phyloP scores from a whole-genome alignment of 2,329 filamentous ascomycete genomes.

The Alternaria ethzedia region DNA sequence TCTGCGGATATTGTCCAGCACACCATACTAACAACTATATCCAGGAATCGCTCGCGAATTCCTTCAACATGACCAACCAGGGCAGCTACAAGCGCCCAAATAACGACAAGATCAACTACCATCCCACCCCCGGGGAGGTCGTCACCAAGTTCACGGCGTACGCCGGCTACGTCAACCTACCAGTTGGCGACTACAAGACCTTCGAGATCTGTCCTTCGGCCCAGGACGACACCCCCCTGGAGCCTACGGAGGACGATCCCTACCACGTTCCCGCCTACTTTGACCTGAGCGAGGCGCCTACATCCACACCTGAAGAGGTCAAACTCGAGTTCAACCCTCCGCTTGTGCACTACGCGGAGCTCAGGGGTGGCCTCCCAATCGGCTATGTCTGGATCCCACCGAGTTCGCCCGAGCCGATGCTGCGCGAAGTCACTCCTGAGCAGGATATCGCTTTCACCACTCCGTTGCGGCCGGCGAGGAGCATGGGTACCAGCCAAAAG shows the following conservation, averaged over 20 bases:
- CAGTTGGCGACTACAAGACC: background rate
- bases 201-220: background rate
- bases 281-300: background rate
- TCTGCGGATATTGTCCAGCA: background rate
- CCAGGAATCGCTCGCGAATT: background rate
- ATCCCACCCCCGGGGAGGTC: background rate
- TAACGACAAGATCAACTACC: background rate
- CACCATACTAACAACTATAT: background rate
- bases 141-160: background rate
- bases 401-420: background rate
- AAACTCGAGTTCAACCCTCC: conserved; percentile 7
- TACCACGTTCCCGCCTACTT: conserved; percentile 1
- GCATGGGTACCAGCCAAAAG: background rate
- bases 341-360: conserved; percentile 1
- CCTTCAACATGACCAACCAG: background rate
- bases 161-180: background rate
- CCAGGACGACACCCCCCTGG: background rate
- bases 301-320: background rate
- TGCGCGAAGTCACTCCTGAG: background rate
- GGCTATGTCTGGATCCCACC: conserved; percentile 7
- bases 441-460: background rate
- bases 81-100: background rate
- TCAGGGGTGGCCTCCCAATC: background rate
- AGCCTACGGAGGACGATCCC: background rate
- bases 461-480: background rate